phyloP scores from a whole-genome alignment of 2,329 filamentous ascomycete genomes.

The Scorias spongiosa region DNA sequence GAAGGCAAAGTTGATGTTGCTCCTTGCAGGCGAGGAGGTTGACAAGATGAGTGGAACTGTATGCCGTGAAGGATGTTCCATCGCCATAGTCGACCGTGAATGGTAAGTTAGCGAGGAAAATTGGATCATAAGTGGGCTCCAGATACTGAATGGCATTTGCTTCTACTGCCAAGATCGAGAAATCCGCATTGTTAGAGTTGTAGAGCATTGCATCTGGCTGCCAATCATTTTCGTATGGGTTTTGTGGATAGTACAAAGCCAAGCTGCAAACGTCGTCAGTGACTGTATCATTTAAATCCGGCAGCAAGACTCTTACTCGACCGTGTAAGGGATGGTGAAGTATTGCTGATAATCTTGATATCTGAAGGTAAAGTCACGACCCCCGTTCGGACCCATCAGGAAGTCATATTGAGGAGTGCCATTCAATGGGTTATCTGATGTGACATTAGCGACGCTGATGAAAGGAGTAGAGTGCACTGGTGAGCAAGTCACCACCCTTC shows the following conservation, averaged over 20 bases:
- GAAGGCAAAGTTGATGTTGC: background rate
- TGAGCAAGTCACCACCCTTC: background rate
- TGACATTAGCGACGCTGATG: background rate
- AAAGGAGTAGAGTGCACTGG: background rate
- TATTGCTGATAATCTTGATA: background rate
- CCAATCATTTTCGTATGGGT: no score
- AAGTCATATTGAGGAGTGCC: background rate
- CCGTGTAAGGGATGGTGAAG: background rate
- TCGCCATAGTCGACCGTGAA: background rate
- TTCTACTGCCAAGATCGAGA: background rate
- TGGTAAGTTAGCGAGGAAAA: background rate
- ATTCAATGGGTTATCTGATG: background rate
- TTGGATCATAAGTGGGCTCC: background rate
- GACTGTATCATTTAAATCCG: no score
- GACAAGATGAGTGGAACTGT: no score
- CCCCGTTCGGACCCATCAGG: no score
- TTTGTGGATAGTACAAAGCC: no score
- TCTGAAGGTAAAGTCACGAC: background rate
- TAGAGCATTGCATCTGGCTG: background rate
- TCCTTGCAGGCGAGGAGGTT: background rate
- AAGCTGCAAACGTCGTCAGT: no score
- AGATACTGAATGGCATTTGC: background rate
- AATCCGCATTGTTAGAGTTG: background rate
- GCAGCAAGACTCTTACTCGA: background rate
- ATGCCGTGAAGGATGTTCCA: background rate